Base-by-base conservation (phyloP, 345 rosid species). In the Microcos paniculata region DNA sequence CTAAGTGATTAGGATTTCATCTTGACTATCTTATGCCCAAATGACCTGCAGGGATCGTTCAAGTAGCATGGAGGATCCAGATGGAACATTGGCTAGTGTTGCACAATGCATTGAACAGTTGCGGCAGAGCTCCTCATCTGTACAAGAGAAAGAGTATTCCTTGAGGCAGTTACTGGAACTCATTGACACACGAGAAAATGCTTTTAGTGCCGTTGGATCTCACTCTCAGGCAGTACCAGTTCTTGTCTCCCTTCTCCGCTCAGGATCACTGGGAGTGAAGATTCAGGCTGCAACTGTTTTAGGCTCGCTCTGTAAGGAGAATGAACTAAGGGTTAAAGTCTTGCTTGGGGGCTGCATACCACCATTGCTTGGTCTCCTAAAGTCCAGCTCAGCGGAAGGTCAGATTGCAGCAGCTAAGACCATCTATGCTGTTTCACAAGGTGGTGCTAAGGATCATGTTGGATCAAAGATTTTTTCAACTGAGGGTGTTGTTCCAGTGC, bases 161-260 rank as follows among this genome's bases (percentile, higher is more conserved):
- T 80, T 96, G 89, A 91, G 84, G 87, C 99, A 94, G 81, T 85
- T 94, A 82, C 86, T 90, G 59, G 99, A 94, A 80, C 99, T 96
- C 74, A 92, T 94, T 55, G 92, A 94, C 74, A 92, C 91, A 38
- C 97, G 96, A 75, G 98, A 94, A 83, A 90, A 89, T 81, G 99
- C 98, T 70, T 92, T 94, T 85, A 89, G 99, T 79, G 99, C 99
- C 79, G 99, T 96, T 64, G 98, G 97, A 72, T 94, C 99, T 78
- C 99, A 96, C 84, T 96, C 98, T 77, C 99, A 96, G 84, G 99
- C 99, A 72, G 99, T 96, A 78, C 99, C 99, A 24, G 99, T 96
- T 57, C 99, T 96, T 77, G 98, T 96, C 72, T 96, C 99, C 65
- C 98, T 94, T 85, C 99, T 96, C 69, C 97, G 99, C 46, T 94